These are phyloP conservation scores for Dioscorea zingiberensis DNA, from an alignment of 106 monocot species.

Conservation along the genomic window DNA sequence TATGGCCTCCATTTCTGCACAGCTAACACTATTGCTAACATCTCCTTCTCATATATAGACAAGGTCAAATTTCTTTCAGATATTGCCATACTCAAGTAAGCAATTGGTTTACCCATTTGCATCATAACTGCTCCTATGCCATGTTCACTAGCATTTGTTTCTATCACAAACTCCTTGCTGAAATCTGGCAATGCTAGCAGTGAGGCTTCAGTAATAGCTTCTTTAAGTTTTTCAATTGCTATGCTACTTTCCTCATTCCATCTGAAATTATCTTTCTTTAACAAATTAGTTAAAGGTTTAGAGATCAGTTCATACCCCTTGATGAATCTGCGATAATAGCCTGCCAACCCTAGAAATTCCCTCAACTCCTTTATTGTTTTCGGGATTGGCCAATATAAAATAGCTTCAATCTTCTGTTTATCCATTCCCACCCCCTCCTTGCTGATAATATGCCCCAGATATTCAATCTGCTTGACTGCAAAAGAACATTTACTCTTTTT, in stretches of 20 bases:
- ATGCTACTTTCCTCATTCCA: background rate
- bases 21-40: constrained; percentile 5
- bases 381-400: background rate
- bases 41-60: constrained; percentile 10
- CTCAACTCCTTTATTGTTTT: background rate
- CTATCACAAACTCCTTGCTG: background rate
- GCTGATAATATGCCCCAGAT: background rate
- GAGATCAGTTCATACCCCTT: background rate
- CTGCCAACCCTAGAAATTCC: background rate
- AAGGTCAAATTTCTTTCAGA: background rate
- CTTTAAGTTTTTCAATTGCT: background rate
- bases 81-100: background rate
- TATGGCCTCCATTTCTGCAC: constrained; percentile 8
- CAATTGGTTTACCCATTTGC: background rate
- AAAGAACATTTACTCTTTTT: background rate
- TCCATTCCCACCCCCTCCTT: background rate
- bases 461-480: background rate
- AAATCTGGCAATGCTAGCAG: background rate
- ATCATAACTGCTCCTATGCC: background rate
- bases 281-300: background rate
- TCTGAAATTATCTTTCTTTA: background rate
- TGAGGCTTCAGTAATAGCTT: background rate
- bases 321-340: background rate
- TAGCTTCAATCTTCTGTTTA: background rate
- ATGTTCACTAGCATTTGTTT: background rate